Percentiles rank a stretch among this genome's conserved stretches.
phyloP scores from a whole-genome alignment of 2,329 filamentous ascomycete genomes.

The Fusarium redolens region DNA sequence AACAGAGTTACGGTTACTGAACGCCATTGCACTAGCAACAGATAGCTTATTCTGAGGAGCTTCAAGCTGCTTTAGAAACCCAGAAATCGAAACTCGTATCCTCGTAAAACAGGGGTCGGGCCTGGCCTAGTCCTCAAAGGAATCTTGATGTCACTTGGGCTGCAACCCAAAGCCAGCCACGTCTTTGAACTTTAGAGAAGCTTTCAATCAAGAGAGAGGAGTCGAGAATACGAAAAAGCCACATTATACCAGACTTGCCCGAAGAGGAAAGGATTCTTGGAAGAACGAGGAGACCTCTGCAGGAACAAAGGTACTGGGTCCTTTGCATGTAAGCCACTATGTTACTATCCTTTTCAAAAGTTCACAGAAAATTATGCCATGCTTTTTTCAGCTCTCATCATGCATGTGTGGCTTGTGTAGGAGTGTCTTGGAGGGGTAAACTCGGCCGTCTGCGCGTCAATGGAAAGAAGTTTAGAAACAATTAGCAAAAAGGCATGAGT shows the following conservation, averaged over 20 bases:
- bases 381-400: slow-evolving; percentile 12
- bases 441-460: slow-evolving; percentile 20
- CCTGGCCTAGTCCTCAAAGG: neutral
- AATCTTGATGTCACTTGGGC: neutral
- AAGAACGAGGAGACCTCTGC: neutral
- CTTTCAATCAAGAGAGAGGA: neutral
- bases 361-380: neutral
- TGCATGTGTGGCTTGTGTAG: slow-evolving; percentile 27
- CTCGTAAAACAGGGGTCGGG: neutral
- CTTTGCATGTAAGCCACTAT: slow-evolving; percentile 3
- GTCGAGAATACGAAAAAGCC: slow-evolving; percentile 24
- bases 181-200: neutral
- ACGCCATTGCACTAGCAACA: slow-evolving; percentile 13
- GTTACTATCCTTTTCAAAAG: neutral
- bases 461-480: neutral
- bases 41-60: slow-evolving; percentile 9
- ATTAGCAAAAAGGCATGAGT: neutral
- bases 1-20: slow-evolving; percentile 25
- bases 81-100: slow-evolving; percentile 8
- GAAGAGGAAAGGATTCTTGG: neutral
- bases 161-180: slow-evolving; percentile 8
- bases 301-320: neutral
- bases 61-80: neutral
- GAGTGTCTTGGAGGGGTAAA: slow-evolving; percentile 20
- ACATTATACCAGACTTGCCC: neutral